Base-by-base conservation (phyloP, 768 basidiomycete species). In the Suillus variegatus region DNA sequence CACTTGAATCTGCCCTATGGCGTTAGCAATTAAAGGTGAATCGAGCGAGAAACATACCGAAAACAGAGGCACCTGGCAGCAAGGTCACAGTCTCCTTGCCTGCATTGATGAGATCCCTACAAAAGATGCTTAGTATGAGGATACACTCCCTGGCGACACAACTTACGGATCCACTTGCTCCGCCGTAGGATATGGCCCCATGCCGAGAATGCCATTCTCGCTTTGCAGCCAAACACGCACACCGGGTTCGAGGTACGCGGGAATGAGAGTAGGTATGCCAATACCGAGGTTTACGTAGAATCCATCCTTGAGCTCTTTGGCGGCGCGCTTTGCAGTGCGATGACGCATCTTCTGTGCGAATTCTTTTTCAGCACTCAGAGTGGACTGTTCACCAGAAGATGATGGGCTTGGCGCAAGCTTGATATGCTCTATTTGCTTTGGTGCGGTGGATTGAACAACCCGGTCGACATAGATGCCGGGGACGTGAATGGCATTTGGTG, bases 1-100 rank as follows among this genome's bases (percentile, higher is more conserved):
- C 95, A 70, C 88, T 88, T 4, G 94, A 95, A 78, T 96, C 92
- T 92, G 66, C 32, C 57, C 66, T 62, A 25, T 16, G 28, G 35
- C 10, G 16, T 55, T 49, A 43, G 20, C 41, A 69, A 46, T 65
- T 63, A 54, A 49, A 36, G 38, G 9, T 46, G 44, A 3, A 1
- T 38, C 9, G 32, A 28, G 7, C 28, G 18, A 5, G n/a, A 5
- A 36, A 75, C 88, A 61, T 69, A 91, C 93, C 96, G 74, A 98
- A 98, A 9, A 95, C 80, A 5, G 95, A 91, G 36, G 95, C 93
- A 32, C 96, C 96, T 28, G 95, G 95, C 28, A 97, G 82, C 12
- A 98, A 84, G 6, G 96, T 97, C 57, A 97, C 87, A 6, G 94
- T 95, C 78, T 97, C 94, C 76, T 97, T 97, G 25, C 95, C 95